Evolutionary conservation across 2,329 filamentous ascomycete genomes (phyloP).

Genomic region (Penicillium psychrosexuale): DNA sequence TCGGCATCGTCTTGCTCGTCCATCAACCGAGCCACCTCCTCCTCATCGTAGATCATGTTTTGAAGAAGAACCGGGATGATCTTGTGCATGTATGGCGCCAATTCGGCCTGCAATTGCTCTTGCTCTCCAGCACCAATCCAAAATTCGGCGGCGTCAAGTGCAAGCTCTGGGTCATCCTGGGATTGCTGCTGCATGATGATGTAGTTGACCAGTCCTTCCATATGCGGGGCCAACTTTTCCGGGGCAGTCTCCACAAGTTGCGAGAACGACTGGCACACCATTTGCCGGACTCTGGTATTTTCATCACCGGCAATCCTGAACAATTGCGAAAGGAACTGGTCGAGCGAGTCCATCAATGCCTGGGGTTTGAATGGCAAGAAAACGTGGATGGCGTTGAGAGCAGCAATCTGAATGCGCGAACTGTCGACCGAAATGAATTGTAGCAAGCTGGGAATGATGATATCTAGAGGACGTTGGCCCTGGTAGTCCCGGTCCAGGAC

Average conservation of each 20-base stretch:
- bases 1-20: slow-evolving; percentile 87
- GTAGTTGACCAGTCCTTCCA: slow-evolving; percentile 85
- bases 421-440: slow-evolving; percentile 75
- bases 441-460: slow-evolving; percentile 86
- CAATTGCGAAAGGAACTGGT: slow-evolving; percentile 75
- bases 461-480: slow-evolving; percentile 80
- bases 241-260: slow-evolving; percentile 86
- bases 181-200: slow-evolving; percentile 85
- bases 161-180: slow-evolving; percentile 77
- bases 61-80: slow-evolving; percentile 88
- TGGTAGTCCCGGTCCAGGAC: slow-evolving; percentile 82
- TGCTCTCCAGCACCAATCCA: slow-evolving; percentile 94
- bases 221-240: slow-evolving; percentile 85
- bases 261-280: slow-evolving; percentile 91
- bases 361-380: slow-evolving; percentile 84
- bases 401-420: slow-evolving; percentile 73
- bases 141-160: slow-evolving; percentile 93
- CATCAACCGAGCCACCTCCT: slow-evolving; percentile 82
- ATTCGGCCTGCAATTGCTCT: slow-evolving; percentile 68
- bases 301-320: slow-evolving; percentile 76
- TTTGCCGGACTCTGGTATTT: slow-evolving; percentile 78
- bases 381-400: slow-evolving; percentile 82
- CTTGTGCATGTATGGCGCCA: slow-evolving; percentile 74
- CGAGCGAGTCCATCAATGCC: slow-evolving; percentile 75
- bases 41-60: slow-evolving; percentile 94